A percentile compares a stretch with the other conserved stretches of the same genome.
These are phyloP conservation scores for Rhinocladiella mackenziei DNA, from an alignment of 2,329 filamentous ascomycete genomes.

Conservation along the genomic window DNA sequence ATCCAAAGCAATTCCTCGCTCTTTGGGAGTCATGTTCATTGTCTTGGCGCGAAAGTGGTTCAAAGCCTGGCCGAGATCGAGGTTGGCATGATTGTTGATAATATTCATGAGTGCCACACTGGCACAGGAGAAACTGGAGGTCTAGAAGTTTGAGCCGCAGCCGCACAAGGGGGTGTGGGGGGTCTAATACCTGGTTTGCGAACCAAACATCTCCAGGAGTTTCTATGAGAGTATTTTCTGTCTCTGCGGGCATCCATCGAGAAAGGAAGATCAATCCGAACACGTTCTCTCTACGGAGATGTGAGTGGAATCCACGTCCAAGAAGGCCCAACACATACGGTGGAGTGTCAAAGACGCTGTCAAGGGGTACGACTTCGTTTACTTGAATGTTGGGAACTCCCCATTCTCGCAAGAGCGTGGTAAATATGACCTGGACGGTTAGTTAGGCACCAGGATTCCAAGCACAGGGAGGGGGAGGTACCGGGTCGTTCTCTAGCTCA, in stretches of 20 bases:
- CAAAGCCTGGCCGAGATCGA: slow-evolving; percentile 68
- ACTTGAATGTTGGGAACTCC: slow-evolving; percentile 70
- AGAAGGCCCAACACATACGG: slow-evolving; percentile 41
- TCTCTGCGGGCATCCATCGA: slow-evolving; percentile 61
- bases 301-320: slow-evolving; percentile 2
- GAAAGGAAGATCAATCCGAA: slow-evolving; percentile 89
- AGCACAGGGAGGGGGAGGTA: slow-evolving; percentile 35
- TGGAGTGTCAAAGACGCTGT: slow-evolving; percentile 38
- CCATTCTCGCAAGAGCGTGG: slow-evolving; percentile 73
- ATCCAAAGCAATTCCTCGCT: slow-evolving; percentile 71
- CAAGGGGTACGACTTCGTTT: slow-evolving; percentile 71
- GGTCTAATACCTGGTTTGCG: slow-evolving; percentile 69
- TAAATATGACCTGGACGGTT: slow-evolving; percentile 67
- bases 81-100: slow-evolving; percentile 70
- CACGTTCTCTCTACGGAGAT: slow-evolving; percentile 59
- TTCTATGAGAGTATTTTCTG: slow-evolving; percentile 48
- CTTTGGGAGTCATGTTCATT: slow-evolving; percentile 60
- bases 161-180: not conserved
- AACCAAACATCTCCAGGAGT: slow-evolving; percentile 77
- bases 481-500: slow-evolving; percentile 87
- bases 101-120: slow-evolving; percentile 93
- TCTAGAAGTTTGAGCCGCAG: slow-evolving; percentile 46
- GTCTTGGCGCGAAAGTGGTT: slow-evolving; percentile 70
- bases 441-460: not conserved
- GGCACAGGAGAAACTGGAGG: slow-evolving; percentile 78